These are phyloP conservation scores for Hypoxylon fragiforme DNA, from an alignment of 495 filamentous ascomycete species.

Conservation along the genomic window DNA sequence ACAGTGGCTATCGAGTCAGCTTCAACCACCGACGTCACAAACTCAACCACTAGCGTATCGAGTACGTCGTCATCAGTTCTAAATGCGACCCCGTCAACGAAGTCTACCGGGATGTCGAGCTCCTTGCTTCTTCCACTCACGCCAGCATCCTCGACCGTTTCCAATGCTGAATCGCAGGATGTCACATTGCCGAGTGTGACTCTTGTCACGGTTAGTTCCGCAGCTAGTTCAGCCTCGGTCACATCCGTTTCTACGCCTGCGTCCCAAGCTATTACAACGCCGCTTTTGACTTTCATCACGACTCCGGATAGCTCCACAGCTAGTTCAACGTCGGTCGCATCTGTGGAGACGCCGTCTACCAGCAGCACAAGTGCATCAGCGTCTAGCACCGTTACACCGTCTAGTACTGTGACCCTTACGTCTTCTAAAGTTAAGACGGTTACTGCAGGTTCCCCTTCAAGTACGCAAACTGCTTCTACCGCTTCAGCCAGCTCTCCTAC, in stretches of 20 bases:
- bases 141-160: conserved; percentile 5
- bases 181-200: neutral
- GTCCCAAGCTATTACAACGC: no score
- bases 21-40: conserved; percentile 1
- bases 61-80: neutral
- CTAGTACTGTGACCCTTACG: neutral
- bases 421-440: neutral
- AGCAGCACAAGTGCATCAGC: neutral
- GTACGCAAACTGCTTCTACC: no score
- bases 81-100: neutral
- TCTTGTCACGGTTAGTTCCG: neutral
- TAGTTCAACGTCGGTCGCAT: neutral
- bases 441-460: no score
- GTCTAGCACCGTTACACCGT: neutral
- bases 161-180: conserved; percentile 1
- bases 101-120: conserved; percentile 3
- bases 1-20: conserved; percentile 19
- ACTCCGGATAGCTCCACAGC: conserved; percentile 1
- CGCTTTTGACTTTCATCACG: no score
- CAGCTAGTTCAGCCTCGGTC: neutral
- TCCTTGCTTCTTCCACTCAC: conserved; percentile 16
- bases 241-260: no score
- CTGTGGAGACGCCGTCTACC: neutral
- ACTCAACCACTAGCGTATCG: conserved; percentile 1
- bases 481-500: conserved; percentile 2